Conservation (phyloP, 768 basidiomycete genomes). For the Suillus decipiens region DNA sequence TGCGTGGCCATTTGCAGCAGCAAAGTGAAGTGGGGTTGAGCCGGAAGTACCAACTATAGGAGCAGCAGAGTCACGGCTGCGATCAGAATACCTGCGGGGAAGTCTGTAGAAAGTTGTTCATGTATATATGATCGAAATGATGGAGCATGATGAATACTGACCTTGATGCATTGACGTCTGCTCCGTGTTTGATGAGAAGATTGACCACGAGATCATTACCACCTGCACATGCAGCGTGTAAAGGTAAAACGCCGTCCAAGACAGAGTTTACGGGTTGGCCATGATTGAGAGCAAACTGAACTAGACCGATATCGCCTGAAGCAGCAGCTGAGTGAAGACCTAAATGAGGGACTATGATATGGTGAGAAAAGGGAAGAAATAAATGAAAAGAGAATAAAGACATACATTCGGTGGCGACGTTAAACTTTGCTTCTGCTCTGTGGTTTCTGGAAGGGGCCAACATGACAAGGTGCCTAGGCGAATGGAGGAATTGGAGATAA, state of each 20-base stretch:
- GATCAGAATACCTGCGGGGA: slow-evolving; percentile 74
- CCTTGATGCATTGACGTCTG: slow-evolving; percentile 98
- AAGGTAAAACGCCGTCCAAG: slow-evolving; percentile 92
- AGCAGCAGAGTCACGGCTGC: slow-evolving; percentile 60
- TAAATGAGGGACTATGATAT: slow-evolving; percentile 65
- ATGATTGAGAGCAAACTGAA: slow-evolving; percentile 88
- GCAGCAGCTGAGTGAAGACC: slow-evolving; percentile 78
- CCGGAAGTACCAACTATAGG: slow-evolving; percentile 84
- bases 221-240: slow-evolving; percentile 92
- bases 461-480: slow-evolving; percentile 26
- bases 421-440: slow-evolving; percentile 50
- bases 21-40: slow-evolving; percentile 94
- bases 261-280: slow-evolving; percentile 97
- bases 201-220: slow-evolving; percentile 88
- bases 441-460: slow-evolving; percentile 38
- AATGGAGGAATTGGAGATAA: neutral
- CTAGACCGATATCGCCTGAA: slow-evolving; percentile 89
- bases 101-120: slow-evolving; percentile 44
- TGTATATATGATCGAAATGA: slow-evolving; percentile 9
- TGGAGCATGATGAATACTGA: slow-evolving; percentile 32
- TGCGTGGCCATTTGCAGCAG: slow-evolving; percentile 91
- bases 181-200: slow-evolving; percentile 87
- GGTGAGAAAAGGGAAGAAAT: neutral
- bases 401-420: slow-evolving; percentile 56
- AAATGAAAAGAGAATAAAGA: neutral